Base-by-base conservation (phyloP, 176 grass and related monocot species). In the Cymbopogon citratus region DNA sequence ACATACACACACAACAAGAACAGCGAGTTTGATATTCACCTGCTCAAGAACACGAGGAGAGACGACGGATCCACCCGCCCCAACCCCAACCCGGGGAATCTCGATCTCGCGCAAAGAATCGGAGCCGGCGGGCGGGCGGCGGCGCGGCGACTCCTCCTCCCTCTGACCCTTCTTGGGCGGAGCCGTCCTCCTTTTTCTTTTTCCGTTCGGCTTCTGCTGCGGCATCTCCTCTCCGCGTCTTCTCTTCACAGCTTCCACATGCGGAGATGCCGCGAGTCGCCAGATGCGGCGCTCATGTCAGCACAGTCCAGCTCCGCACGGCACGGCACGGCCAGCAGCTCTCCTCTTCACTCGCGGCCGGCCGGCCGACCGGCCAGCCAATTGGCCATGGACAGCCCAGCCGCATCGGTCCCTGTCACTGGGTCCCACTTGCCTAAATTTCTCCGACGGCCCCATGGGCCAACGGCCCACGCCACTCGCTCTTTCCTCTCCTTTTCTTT, bases 71-170 rank as follows among this genome's bases (percentile, higher is more conserved):
- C 76, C 75, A 6, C 38, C 51, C 21, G 9, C 14, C 6, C 2
- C 18, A 61, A 5, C 51, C 18, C 57, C 59, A 62, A 13, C 4
- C 56, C 29, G 21, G 16, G 43, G 43, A 72, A 14, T 52, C 54
- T 36, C 75, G 60, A 83, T 83, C 61, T 15, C 24, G 81, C 71
- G 29, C 29, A 15, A 3, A 18, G 51, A 63, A 79, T 65, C 56
- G 41, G 51, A 38, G 4, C 35, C 35, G 35, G 38, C 6, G 21
- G 40, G 65, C 13, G 74, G 38, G 44, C n/a, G 28, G 24, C 66
- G 40, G 38, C 19, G 74, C 52, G 24, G 54, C 70, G 0, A 29
- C 72, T 49, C 59, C 60, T 1, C 33, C 71, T 1, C 31, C n/a
- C 12, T 59, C 52, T 39, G 75, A 72, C 83, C 66, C 66, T 63